Conservation (phyloP, 177 flowering plant species). For the Tripterygium wilfordii region DNA sequence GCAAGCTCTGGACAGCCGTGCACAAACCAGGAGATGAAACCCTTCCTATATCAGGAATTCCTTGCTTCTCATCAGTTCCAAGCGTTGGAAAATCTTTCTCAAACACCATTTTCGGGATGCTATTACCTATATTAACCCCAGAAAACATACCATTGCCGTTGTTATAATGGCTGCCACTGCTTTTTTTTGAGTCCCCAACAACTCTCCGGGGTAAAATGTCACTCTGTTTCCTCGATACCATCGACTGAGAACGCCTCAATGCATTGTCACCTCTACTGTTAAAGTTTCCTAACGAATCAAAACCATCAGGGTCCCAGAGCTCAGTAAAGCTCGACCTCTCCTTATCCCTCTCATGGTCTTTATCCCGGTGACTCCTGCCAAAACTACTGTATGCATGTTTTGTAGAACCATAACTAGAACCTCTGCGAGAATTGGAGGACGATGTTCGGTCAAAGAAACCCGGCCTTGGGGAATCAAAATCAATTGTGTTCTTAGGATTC, state of each 20-base stretch:
- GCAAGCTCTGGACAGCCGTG: conserved; percentile 13
- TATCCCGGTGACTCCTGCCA: conserved; percentile 14
- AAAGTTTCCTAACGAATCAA: conserved; percentile 11
- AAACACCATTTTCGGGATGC: conserved; percentile 7
- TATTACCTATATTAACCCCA: conserved; percentile 3
- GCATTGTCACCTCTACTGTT: conserved; percentile 11
- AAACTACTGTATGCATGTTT: conserved; percentile 18
- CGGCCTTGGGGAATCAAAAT: conserved; percentile 4
- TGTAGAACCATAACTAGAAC: conserved; percentile 18
- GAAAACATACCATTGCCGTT: conserved; percentile 9
- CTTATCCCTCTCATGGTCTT: conserved; percentile 12
- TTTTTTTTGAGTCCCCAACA: conserved; percentile 3
- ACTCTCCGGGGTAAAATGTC: conserved; percentile 9
- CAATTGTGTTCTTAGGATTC: conserved; percentile 1
- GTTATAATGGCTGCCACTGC: conserved; percentile 4
- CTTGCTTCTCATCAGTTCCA: conserved; percentile 17
- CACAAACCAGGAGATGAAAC: conserved; percentile 15
- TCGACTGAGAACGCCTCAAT: conserved; percentile 16
- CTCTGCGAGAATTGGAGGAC: conserved; percentile 15
- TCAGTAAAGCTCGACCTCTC: conserved; percentile 8
- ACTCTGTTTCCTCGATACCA: conserved; percentile 13
- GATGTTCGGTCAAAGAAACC: conserved; percentile 11
- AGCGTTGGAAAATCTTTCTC: conserved; percentile 19
- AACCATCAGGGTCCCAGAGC: conserved; percentile 7
- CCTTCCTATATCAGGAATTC: conserved; percentile 14